Evolutionary conservation across 495 filamentous ascomycete genomes (phyloP).

Genomic region (Filosporella fistucella): DNA sequence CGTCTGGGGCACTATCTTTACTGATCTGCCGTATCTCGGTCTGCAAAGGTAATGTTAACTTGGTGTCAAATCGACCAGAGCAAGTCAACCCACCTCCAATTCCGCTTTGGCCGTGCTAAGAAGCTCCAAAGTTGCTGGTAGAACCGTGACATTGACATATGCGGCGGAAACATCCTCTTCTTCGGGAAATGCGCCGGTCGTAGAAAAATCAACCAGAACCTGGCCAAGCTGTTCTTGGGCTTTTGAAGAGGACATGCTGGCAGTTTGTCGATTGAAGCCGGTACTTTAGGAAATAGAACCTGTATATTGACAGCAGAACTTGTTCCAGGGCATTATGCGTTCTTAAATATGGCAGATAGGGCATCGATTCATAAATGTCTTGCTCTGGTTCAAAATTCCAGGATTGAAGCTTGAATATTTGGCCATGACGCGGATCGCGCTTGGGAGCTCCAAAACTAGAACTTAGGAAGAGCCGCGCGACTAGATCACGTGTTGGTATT

Average conservation of each 20-base stretch:
- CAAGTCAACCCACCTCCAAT: conserved; percentile 52
- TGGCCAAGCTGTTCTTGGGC: conserved; percentile 41
- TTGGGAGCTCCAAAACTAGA: too few species aligned
- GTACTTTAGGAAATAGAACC: too few species aligned
- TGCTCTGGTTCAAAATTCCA: too few species aligned
- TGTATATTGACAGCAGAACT: too few species aligned
- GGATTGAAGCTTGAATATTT: too few species aligned
- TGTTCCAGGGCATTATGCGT: too few species aligned
- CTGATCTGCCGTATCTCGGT: conserved; percentile 65
- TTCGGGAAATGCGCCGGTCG: conserved; percentile 69
- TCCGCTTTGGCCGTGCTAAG: conserved; percentile 61
- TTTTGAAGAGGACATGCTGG: conserved; percentile 16
- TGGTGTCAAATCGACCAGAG: not conserved
- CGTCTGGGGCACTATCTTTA: conserved; percentile 67
- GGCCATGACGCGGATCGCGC: too few species aligned
- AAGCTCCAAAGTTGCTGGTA: conserved; percentile 59
- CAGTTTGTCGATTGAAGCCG: too few species aligned
- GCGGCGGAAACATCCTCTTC: conserved; percentile 63
- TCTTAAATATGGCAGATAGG: too few species aligned
- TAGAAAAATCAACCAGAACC: conserved; percentile 67
- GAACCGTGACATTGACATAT: conserved; percentile 22
- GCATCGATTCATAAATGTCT: too few species aligned
- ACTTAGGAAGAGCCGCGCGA: too few species aligned
- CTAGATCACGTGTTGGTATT: too few species aligned
- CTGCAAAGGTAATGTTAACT: conserved; percentile 8